These are phyloP conservation scores for Paracoccidioides brasiliensis DNA, from an alignment of 2,329 filamentous ascomycete species.

Conservation along the genomic window DNA sequence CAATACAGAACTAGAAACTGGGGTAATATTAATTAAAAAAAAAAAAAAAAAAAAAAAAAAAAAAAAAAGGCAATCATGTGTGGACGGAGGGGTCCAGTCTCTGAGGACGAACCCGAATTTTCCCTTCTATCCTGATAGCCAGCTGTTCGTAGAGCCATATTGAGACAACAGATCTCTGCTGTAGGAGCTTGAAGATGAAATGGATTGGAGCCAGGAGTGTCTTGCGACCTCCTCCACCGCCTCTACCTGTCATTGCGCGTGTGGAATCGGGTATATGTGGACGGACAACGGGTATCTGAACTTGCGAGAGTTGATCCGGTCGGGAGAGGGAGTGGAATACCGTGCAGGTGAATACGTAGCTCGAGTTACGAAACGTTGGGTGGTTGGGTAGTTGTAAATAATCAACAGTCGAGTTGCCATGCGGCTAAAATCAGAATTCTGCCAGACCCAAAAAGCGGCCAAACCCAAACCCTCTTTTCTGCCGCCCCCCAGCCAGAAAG, in stretches of 20 bases:
- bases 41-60: not conserved
- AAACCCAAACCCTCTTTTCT: not conserved
- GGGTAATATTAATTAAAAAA: too few relatives aligned
- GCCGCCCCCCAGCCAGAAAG: not conserved
- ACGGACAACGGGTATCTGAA: too few relatives aligned
- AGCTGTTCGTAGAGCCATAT: constrained; percentile 98
- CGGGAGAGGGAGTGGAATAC: not conserved
- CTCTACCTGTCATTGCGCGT: constrained; percentile 40
- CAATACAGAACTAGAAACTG: not conserved
- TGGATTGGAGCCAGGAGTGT: constrained; percentile 68
- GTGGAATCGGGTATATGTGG: not conserved
- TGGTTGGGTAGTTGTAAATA: not conserved
- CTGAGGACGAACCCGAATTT: constrained; percentile 61
- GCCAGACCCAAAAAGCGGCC: too few relatives aligned
- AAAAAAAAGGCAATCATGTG: too few relatives aligned
- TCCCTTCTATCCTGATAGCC: constrained; percentile 85
- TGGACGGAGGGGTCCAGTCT: not conserved
- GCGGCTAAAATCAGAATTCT: not conserved
- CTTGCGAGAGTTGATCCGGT: too few relatives aligned
- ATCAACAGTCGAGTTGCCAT: not conserved
- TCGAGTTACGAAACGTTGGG: constrained; percentile 6
- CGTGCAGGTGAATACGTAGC: not conserved
- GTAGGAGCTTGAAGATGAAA: constrained; percentile 88
- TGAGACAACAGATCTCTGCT: constrained; percentile 68
- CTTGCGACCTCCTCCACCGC: constrained; percentile 46